These are phyloP conservation scores for Dactylellina drechsleri DNA, from an alignment of 2,329 filamentous ascomycete genomes.

Conservation along the genomic window DNA sequence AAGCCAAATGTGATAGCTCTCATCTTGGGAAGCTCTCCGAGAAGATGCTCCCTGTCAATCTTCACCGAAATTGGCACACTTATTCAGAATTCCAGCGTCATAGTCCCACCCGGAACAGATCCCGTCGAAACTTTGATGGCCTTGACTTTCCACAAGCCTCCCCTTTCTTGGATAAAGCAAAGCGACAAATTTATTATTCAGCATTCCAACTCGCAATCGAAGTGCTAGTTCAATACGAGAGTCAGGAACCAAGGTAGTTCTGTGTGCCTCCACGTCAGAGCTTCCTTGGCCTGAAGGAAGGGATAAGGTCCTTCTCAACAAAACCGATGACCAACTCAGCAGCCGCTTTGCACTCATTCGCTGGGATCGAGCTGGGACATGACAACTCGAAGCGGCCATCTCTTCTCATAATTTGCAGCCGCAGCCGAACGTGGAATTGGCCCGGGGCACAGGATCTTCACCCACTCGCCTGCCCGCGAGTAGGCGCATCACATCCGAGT, in stretches of 20 bases:
- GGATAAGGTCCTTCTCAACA: slow-evolving; percentile 25
- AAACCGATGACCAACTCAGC: slow-evolving; percentile 43
- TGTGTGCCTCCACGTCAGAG: slow-evolving; percentile 47
- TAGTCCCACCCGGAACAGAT: slow-evolving; percentile 52
- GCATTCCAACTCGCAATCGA: slow-evolving; percentile 6
- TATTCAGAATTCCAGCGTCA: slow-evolving; percentile 24
- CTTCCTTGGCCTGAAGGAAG: slow-evolving; percentile 24
- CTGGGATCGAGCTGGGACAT: slow-evolving; percentile 13
- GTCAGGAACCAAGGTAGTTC: background rate
- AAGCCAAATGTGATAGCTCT: slow-evolving; percentile 33
- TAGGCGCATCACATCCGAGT: slow-evolving; percentile 41
- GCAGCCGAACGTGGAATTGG: slow-evolving; percentile 42
- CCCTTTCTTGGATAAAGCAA: slow-evolving; percentile 20
- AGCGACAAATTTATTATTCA: slow-evolving; percentile 6
- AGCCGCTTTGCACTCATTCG: slow-evolving; percentile 36
- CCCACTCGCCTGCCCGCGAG: slow-evolving; percentile 15
- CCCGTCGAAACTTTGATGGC: slow-evolving; percentile 28
- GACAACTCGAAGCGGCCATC: slow-evolving; percentile 39
- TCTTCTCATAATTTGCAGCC: slow-evolving; percentile 22
- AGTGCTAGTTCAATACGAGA: background rate
- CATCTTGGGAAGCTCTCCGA: slow-evolving; percentile 27
- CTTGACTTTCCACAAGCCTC: slow-evolving; percentile 9
- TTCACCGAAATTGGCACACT: slow-evolving; percentile 23
- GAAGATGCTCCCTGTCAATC: slow-evolving; percentile 44
- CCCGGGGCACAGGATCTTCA: slow-evolving; percentile 36